Conservation (phyloP, 2,329 filamentous ascomycete genomes). For the Acephala macrosclerotiorum region DNA sequence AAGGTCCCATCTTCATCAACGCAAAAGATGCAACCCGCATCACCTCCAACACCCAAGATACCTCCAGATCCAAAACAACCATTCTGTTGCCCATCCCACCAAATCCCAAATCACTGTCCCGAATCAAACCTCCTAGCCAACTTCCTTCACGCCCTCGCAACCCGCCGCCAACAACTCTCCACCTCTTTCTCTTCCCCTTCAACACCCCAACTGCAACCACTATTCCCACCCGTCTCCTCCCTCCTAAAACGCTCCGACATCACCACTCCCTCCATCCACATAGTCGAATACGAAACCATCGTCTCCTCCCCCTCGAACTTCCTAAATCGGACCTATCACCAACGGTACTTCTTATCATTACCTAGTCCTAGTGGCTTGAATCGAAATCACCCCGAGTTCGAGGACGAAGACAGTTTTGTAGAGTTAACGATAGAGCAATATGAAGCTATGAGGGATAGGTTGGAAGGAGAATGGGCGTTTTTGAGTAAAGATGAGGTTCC, state of each 20-base stretch:
- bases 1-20: not conserved
- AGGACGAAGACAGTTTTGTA: not conserved
- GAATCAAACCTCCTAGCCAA: not conserved
- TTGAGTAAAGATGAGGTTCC: slow-evolving; percentile 3
- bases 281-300: not conserved
- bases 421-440: not conserved
- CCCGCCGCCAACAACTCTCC: not conserved
- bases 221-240: too few species aligned
- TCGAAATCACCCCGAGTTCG: not conserved
- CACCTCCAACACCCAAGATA: not conserved
- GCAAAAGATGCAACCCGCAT: not conserved
- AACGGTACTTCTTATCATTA: not conserved
- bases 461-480: not conserved
- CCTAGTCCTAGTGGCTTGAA: not conserved
- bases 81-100: not conserved
- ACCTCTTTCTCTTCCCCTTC: not conserved
- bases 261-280: not conserved
- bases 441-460: not conserved
- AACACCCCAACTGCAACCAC: too few species aligned
- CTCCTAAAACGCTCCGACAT: too few species aligned
- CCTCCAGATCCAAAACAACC: not conserved
- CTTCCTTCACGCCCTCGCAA: not conserved
- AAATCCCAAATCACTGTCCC: not conserved
- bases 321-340: not conserved
- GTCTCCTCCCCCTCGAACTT: not conserved